phyloP scores from a whole-genome alignment of 495 filamentous ascomycete species.

The Pyronema omphalodes region DNA sequence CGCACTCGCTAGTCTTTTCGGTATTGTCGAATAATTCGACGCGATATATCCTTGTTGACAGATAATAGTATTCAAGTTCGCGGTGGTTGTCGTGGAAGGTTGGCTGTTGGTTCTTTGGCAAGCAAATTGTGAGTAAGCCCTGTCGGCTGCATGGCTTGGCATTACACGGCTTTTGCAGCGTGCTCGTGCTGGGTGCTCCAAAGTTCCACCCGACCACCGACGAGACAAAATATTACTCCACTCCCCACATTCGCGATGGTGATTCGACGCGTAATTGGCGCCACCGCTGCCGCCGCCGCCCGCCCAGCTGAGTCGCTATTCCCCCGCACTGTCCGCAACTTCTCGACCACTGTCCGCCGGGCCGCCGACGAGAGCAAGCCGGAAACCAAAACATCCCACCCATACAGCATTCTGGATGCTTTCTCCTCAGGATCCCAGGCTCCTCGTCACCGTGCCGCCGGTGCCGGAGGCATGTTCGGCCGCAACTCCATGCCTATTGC shows the following conservation, averaged over 20 bases:
- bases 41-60: not conserved
- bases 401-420: constrained; percentile 2
- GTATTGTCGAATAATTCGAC: not conserved
- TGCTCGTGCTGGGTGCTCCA: too few species aligned
- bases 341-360: constrained; percentile 12
- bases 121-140: constrained; percentile 4
- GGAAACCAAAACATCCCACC: not conserved
- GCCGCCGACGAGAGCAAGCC: constrained; percentile 10
- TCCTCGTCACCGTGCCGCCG: not conserved
- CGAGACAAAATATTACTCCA: constrained; percentile 2
- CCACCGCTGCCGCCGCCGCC: constrained; percentile 16
- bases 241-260: constrained; percentile 24
- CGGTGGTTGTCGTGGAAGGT: constrained; percentile 2
- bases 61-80: not conserved
- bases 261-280: constrained; percentile 25
- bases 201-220: constrained; percentile 9
- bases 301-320: constrained; percentile 11
- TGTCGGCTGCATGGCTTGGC: constrained; percentile 2
- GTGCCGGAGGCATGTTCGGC: not conserved
- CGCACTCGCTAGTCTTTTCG: constrained; percentile 2
- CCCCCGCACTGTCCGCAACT: constrained; percentile 16
- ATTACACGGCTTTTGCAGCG: not conserved
- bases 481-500: not conserved
- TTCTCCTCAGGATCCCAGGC: constrained; percentile 1
- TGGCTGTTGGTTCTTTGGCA: not conserved